Base-by-base conservation (phyloP, 2,329 filamentous ascomycete genomes). In the Gliomastix tumulicola region DNA sequence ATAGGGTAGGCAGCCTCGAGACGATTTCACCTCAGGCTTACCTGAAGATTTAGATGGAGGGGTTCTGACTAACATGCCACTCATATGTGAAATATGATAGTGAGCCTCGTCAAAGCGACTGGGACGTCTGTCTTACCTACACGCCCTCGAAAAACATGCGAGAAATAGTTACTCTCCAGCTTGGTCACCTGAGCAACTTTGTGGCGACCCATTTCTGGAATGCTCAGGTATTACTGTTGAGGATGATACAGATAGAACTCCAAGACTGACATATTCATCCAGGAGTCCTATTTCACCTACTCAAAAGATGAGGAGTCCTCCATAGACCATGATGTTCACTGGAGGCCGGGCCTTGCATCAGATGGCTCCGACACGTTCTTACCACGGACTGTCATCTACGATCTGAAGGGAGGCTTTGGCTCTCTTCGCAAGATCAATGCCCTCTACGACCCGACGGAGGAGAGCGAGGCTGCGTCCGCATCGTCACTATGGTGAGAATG, bases 261-360 rank as follows among this genome's bases (percentile, higher is more conserved):
- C 12, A 28, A n/a, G 13, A 32, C 5, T 18, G 17, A 30, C 9
- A 9, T 22, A 17, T 16, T 10, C 10, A 3, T 21, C 10, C 44
- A 95, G 84, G 92, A 98, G 69, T 95, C 90, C 2, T 98, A 98
- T 62, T 97, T 97, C 55, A 96, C 89, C 12, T 97, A 96, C 53
- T 71, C 69, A 3, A 66, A 74, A 32, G 43, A 60, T n/a, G 52
- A 56, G 10, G 41, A 49, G 12, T 49, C 58, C 0, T 42, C 42
- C 3, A 44, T 66, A 2, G 56, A 65, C 30, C 69, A 81, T 43
- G 68, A 85, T 54, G 70, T 97, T 35, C 88, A 94, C 57, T 98
- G 95, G 64, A 76, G 90, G 13, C 73, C 85, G 0, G 92, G 92
- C 4, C 57, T 94, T 40, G 88, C 84, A 16, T 79, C 79, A 1